Evolutionary conservation across 1,139 yeast species (phyloP).

Genomic region (Taphrina communis): DNA sequence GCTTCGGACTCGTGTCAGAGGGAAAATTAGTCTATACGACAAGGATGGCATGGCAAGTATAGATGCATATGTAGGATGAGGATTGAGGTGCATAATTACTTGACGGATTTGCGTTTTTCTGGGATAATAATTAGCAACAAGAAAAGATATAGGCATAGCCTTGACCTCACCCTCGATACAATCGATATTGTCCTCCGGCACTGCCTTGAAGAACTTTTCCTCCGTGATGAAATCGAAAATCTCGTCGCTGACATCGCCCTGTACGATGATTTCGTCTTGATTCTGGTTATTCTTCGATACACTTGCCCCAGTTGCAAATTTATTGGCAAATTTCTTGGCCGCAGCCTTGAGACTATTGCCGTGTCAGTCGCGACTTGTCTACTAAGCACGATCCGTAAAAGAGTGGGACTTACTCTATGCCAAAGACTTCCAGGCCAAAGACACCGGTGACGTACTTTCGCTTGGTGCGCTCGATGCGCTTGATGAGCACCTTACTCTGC

Average conservation of each 20-base stretch:
- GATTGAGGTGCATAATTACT: neutral
- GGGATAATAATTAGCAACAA: no score
- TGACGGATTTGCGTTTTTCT: conserved; percentile 38
- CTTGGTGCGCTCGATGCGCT: conserved; percentile 88
- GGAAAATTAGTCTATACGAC: no score
- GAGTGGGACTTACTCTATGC: conserved; percentile 58
- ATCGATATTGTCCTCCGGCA: conserved; percentile 42
- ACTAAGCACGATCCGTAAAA: no score
- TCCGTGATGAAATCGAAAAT: conserved; percentile 77
- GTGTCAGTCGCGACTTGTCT: no score
- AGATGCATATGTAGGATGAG: neutral
- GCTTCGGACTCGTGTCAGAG: no score
- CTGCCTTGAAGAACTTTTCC: conserved; percentile 63
- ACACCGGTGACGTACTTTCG: conserved; percentile 87
- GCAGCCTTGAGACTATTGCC: conserved; percentile 67
- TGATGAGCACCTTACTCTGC: conserved; percentile 78
- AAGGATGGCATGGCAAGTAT: no score
- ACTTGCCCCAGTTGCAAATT: conserved; percentile 95
- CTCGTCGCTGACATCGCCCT: conserved; percentile 94
- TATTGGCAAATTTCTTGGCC: conserved; percentile 89
- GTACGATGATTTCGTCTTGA: conserved; percentile 87
- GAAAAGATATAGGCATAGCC: no score
- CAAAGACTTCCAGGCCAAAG: conserved; percentile 86
- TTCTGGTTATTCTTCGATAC: conserved; percentile 92
- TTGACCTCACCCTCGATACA: conserved; percentile 43